Evolutionary conservation across 2,329 filamentous ascomycete species (phyloP).

Genomic region (Rugonectria rugulosa): DNA sequence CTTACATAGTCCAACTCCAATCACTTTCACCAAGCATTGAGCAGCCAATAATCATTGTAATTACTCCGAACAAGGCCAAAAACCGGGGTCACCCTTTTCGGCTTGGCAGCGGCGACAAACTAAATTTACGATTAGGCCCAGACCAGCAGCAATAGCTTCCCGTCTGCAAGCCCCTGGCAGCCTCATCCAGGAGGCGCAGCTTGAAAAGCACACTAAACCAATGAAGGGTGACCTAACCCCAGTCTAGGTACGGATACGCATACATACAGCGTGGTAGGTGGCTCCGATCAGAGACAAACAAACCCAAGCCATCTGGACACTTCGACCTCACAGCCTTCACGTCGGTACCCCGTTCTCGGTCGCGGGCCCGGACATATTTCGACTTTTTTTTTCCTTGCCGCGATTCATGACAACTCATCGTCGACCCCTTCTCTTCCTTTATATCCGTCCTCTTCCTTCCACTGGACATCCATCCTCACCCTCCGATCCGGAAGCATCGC

Average conservation of each 20-base stretch:
- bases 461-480: not conserved
- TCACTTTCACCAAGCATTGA: too few species aligned
- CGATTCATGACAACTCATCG: slow-evolving; percentile 2
- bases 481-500: not conserved
- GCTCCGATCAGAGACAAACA: slow-evolving; percentile 12
- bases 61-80: too few species aligned
- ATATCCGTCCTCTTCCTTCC: not conserved
- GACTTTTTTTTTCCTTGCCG: slow-evolving; percentile 19
- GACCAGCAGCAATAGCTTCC: slow-evolving; percentile 15
- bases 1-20: too few species aligned
- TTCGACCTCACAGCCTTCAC: slow-evolving; percentile 20
- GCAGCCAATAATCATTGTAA: too few species aligned
- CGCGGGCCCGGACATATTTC: not conserved
- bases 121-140: too few species aligned
- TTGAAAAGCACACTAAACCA: slow-evolving; percentile 1
- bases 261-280: too few species aligned
- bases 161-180: slow-evolving; percentile 40
- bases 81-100: not conserved
- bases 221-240: not conserved
- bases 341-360: slow-evolving; percentile 18
- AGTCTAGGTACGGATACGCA: slow-evolving; percentile 35
- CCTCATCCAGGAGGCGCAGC: slow-evolving; percentile 29
- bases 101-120: too few species aligned
- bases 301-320: slow-evolving; percentile 39
- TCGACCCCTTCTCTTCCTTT: slow-evolving; percentile 9